phyloP scores from a whole-genome alignment of 441 rosid species.

The Cnidoscolus chayamansa region DNA sequence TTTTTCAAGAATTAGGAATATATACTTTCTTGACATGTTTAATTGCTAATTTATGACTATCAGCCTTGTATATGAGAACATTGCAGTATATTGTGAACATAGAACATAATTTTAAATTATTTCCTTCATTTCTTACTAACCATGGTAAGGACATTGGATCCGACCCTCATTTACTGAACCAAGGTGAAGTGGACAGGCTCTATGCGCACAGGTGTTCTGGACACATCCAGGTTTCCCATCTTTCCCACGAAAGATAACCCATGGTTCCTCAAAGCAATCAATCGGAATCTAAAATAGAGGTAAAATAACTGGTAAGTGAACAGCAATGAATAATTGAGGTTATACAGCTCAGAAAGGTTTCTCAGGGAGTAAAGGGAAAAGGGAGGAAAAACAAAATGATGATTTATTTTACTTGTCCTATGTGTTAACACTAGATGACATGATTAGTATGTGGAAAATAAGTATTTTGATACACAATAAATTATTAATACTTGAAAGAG shows the following conservation, averaged over 20 bases:
- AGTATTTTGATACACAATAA: background rate
- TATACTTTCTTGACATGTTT: background rate
- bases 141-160: slow-evolving; percentile 91
- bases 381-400: too few species aligned
- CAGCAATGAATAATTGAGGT: background rate
- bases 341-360: background rate
- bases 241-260: slow-evolving; percentile 91
- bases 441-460: background rate
- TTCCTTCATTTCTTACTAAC: slow-evolving; percentile 43
- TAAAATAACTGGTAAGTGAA: slow-evolving; percentile 8
- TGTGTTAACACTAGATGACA: background rate
- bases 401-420: too few species aligned
- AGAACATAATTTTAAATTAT: background rate
- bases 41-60: background rate
- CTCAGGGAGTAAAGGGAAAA: background rate
- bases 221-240: slow-evolving; percentile 93
- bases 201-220: slow-evolving; percentile 89
- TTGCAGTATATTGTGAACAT: background rate
- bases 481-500: background rate
- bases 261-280: slow-evolving; percentile 90
- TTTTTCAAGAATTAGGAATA: slow-evolving; percentile 19
- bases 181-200: slow-evolving; percentile 96
- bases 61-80: background rate
- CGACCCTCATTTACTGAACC: slow-evolving; percentile 91
- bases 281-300: slow-evolving; percentile 62